A percentile compares a stretch with the other conserved stretches of the same genome.
These are phyloP conservation scores for Heterobasidion annosum DNA, from an alignment of 1,284 basidiomycete genomes.

Conservation along the genomic window DNA sequence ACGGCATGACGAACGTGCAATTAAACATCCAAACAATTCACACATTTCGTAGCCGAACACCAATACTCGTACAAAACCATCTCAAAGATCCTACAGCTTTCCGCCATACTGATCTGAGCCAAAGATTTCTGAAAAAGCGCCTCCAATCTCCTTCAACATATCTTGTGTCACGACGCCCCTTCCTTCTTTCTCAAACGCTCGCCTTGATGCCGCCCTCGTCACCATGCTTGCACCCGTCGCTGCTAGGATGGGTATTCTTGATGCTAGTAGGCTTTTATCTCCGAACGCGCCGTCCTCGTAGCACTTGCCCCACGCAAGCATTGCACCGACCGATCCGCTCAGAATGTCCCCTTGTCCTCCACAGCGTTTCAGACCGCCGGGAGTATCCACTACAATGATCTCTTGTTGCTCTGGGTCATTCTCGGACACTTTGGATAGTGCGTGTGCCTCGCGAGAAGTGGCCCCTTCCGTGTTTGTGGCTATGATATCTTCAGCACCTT, in stretches of 20 bases:
- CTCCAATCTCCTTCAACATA: slow-evolving; percentile 71
- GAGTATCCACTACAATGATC: slow-evolving; percentile 51
- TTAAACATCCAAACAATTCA: background rate
- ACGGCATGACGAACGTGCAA: background rate
- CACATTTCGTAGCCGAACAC: too few relatives aligned
- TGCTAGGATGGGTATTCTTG: slow-evolving; percentile 73
- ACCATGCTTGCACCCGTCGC: slow-evolving; percentile 86
- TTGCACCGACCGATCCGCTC: slow-evolving; percentile 79
- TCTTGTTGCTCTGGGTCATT: slow-evolving; percentile 29
- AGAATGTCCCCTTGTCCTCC: slow-evolving; percentile 96
- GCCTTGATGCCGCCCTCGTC: slow-evolving; percentile 73
- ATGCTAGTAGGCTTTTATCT: slow-evolving; percentile 42
- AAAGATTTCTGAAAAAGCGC: slow-evolving; percentile 69
- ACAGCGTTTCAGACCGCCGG: slow-evolving; percentile 86
- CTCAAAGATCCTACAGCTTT: slow-evolving; percentile 9
- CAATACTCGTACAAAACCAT: too few relatives aligned
- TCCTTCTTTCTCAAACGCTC: slow-evolving; percentile 70
- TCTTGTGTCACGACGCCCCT: slow-evolving; percentile 83
- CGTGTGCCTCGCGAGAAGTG: slow-evolving; percentile 22
- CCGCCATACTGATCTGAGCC: slow-evolving; percentile 37
- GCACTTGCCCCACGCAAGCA: slow-evolving; percentile 92
- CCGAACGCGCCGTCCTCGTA: slow-evolving; percentile 78
- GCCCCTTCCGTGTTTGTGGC: slow-evolving; percentile 54
- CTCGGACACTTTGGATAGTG: slow-evolving; percentile 6
- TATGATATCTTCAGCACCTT: slow-evolving; percentile 72